A percentile compares a stretch with the other conserved stretches of the same genome.
These are phyloP conservation scores for Prosopis cineraria DNA, from an alignment of 306 rosid genomes.

Conservation along the genomic window DNA sequence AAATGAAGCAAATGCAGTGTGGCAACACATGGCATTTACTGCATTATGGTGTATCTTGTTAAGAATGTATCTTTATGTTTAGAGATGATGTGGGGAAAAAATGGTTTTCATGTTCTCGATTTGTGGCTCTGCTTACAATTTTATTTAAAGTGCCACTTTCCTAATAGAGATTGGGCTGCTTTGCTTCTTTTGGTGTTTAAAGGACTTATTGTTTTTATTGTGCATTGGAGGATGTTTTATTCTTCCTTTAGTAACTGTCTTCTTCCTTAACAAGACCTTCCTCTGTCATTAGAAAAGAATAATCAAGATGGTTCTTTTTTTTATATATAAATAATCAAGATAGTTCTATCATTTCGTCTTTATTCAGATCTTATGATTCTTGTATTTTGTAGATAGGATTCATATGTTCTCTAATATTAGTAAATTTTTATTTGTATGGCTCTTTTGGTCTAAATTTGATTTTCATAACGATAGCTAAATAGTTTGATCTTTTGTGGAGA, in stretches of 20 bases:
- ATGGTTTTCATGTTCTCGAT: neutral
- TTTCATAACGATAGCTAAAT: neutral
- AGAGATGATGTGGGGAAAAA: neutral
- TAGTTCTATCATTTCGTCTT: neutral
- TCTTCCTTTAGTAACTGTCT: neutral
- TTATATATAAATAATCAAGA: neutral
- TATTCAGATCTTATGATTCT: neutral
- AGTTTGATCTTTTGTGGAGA: neutral
- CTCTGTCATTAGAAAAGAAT: neutral
- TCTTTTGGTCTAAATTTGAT: neutral
- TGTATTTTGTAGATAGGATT: neutral
- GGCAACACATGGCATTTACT: neutral
- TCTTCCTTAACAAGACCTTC: neutral
- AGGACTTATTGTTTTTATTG: neutral
- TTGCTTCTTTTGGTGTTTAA: neutral
- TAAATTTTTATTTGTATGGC: neutral
- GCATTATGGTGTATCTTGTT: neutral
- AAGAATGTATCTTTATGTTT: neutral
- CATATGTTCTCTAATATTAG: neutral
- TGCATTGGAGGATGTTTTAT: neutral
- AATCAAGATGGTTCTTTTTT: neutral
- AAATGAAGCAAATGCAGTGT: neutral
- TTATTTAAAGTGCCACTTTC: neutral
- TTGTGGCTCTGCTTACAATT: neutral
- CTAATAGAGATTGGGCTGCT: neutral